phyloP scores from a whole-genome alignment of 495 filamentous ascomycete genomes.

The Talaromyces ruber region DNA sequence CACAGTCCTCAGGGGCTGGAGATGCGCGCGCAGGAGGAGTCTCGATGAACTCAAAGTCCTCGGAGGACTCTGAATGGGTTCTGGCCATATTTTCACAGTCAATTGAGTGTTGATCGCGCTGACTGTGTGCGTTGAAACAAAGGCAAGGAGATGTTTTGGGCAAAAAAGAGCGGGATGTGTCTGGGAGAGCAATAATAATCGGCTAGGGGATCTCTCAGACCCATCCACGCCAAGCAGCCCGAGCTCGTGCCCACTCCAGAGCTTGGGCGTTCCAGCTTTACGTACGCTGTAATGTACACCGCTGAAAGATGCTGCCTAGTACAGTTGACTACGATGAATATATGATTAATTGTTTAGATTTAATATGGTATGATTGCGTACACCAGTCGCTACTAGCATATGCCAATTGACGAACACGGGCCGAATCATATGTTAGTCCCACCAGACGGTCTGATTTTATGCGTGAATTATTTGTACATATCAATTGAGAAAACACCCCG shows the following conservation, averaged over 20 bases:
- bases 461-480: not conserved
- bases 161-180: constrained; percentile 2
- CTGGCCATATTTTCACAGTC: constrained; percentile 33
- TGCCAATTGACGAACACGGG: not conserved
- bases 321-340: not conserved
- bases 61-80: constrained; percentile 42
- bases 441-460: not conserved
- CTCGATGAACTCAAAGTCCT: constrained; percentile 61
- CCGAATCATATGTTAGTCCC: not conserved
- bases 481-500: not conserved
- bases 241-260: not conserved
- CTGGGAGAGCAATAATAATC: not conserved
- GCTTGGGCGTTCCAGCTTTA: not conserved
- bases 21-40: constrained; percentile 49
- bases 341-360: too few relatives aligned
- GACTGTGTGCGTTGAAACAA: not conserved
- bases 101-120: constrained; percentile 9
- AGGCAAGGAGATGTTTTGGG: not conserved
- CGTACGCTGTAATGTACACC: not conserved
- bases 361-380: not conserved
- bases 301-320: not conserved
- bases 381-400: not conserved
- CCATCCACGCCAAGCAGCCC: not conserved
- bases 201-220: not conserved
- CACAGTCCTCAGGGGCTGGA: constrained; percentile 40